Conservation (phyloP, 2,329 filamentous ascomycete genomes). For the Ophiostoma sp. region DNA sequence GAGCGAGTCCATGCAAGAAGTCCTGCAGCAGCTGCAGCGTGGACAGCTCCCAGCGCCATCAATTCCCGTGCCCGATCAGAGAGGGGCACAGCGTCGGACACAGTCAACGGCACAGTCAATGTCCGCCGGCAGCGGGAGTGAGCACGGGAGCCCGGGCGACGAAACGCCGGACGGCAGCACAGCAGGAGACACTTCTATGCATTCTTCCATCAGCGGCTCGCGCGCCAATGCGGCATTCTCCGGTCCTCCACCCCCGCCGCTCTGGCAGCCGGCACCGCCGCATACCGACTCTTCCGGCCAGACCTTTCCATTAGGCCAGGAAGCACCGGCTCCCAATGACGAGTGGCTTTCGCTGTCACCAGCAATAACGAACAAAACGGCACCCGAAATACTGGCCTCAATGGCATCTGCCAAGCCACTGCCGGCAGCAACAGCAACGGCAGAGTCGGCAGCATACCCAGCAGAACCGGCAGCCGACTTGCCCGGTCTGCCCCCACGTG, state of each 20-base stretch:
- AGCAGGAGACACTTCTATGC: background rate
- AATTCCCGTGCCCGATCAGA: background rate
- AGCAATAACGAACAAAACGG: background rate
- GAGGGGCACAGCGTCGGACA: no score
- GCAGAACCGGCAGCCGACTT: background rate
- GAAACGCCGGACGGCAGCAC: conserved; percentile 6
- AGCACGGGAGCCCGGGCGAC: conserved; percentile 2
- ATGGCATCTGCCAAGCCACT: background rate
- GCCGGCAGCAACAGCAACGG: background rate
- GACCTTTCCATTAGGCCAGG: no score
- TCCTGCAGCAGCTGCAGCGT: conserved; percentile 17
- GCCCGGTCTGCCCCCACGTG: conserved; percentile 17
- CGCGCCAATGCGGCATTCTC: background rate
- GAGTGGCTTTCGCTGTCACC: conserved; percentile 6
- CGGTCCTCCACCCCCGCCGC: background rate
- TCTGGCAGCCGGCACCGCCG: background rate
- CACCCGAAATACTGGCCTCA: background rate
- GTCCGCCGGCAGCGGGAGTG: background rate
- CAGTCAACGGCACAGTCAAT: background rate
- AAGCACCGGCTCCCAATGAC: background rate
- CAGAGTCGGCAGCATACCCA: background rate
- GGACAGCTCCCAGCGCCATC: background rate
- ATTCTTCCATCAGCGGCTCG: background rate
- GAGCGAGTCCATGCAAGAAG: conserved; percentile 18
- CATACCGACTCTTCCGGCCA: no score